These are phyloP conservation scores for Chalciporus piperatus DNA, from an alignment of 768 basidiomycete species.

Conservation along the genomic window DNA sequence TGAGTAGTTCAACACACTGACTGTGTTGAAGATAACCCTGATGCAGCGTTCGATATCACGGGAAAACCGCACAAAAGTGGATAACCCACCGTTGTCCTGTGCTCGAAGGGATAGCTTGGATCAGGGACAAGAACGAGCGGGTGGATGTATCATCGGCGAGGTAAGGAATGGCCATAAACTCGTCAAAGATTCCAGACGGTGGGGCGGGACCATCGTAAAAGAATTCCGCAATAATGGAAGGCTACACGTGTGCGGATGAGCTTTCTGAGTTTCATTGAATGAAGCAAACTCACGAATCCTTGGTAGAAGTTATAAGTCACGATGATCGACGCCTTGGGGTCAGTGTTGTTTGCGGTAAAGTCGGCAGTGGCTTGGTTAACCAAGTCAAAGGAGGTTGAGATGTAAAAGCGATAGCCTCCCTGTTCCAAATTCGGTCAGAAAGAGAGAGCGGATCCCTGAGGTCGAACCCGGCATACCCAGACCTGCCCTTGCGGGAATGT, in stretches of 20 bases:
- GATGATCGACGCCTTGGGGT: constrained; percentile 36
- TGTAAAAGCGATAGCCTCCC: constrained; percentile 38
- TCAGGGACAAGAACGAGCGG: constrained; percentile 14
- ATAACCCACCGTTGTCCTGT: not conserved
- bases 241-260: too few species aligned
- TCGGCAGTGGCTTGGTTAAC: constrained; percentile 19
- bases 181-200: constrained; percentile 20
- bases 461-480: constrained; percentile 45
- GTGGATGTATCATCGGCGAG: constrained; percentile 6
- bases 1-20: constrained; percentile 6
- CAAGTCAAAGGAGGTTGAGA: constrained; percentile 3
- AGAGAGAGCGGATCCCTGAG: too few species aligned
- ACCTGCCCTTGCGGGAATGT: constrained; percentile 53
- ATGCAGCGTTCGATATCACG: too few species aligned
- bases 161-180: constrained; percentile 17
- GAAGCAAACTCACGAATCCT: not conserved
- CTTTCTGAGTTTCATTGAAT: too few species aligned
- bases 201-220: constrained; percentile 52
- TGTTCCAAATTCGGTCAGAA: constrained; percentile 15
- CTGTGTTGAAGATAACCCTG: not conserved
- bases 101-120: constrained; percentile 3
- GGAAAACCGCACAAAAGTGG: too few species aligned
- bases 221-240: constrained; percentile 28
- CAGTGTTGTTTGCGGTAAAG: constrained; percentile 17
- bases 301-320: constrained; percentile 37